Conservation (phyloP, 768 basidiomycete genomes). For the Phlebiopsis flavidoalba region DNA sequence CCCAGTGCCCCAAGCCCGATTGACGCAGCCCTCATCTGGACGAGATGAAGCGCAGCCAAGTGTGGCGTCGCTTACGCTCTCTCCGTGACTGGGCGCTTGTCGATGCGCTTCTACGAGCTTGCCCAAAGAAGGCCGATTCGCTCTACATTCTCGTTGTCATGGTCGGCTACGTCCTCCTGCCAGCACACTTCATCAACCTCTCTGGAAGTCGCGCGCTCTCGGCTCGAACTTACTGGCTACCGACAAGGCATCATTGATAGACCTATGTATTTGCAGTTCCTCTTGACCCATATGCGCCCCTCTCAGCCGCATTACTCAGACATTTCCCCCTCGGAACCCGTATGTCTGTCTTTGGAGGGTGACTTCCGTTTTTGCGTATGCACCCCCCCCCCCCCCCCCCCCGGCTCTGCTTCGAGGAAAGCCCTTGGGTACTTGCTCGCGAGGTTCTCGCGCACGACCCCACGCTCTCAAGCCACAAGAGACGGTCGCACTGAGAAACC, state of each 20-base stretch:
- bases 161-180: constrained; percentile 93
- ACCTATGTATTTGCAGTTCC: constrained; percentile 79
- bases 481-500: constrained; percentile 59
- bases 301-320: constrained; percentile 63
- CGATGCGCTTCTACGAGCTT: constrained; percentile 79
- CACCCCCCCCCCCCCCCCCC: too few relatives aligned
- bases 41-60: constrained; percentile 72
- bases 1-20: constrained; percentile 41
- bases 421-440: constrained; percentile 83
- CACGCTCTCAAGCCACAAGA: constrained; percentile 33
- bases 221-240: constrained; percentile 73
- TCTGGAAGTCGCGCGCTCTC: constrained; percentile 81
- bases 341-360: constrained; percentile 91
- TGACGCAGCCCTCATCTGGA: constrained; percentile 43
- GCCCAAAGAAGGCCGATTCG: constrained; percentile 93
- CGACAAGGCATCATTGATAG: constrained; percentile 71
- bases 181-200: constrained; percentile 87
- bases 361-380: constrained; percentile 96
- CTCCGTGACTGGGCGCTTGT: constrained; percentile 65
- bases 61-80: constrained; percentile 93
- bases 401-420: constrained; percentile 99
- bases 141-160: constrained; percentile 94
- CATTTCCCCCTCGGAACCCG: constrained; percentile 90
- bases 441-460: constrained; percentile 86
- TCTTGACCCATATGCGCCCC: constrained; percentile 85